phyloP scores from a whole-genome alignment of 225 moss, liverwort and hornwort species.

The Rhytidiadelphus loreus region DNA sequence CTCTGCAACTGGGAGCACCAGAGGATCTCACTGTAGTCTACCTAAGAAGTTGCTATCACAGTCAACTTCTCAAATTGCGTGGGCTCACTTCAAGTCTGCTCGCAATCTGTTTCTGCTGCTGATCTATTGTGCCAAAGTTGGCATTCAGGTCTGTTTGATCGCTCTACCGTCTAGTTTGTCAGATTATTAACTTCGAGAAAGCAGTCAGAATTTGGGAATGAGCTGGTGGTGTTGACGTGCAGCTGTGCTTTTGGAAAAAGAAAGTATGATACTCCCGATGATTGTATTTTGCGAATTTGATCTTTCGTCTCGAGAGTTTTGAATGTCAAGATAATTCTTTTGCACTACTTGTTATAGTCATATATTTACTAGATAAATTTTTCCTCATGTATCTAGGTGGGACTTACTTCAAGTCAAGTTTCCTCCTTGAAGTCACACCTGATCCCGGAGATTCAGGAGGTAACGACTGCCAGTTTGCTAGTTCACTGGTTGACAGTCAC shows the following conservation, averaged over 20 bases:
- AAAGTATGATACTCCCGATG: background rate
- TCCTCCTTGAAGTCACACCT: conserved; percentile 59
- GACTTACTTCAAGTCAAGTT: conserved; percentile 56
- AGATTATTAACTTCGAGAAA: background rate
- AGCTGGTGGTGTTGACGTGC: background rate
- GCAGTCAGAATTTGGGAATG: background rate
- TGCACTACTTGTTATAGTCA: background rate
- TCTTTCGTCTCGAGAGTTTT: background rate
- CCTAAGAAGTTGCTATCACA: conserved; percentile 69
- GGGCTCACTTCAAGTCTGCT: conserved; percentile 73
- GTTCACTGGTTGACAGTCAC: conserved; percentile 94
- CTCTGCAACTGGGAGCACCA: conserved; percentile 10
- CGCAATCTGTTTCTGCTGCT: conserved; percentile 74
- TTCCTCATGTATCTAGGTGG: conserved; percentile 26
- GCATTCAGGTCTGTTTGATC: conserved; percentile 42
- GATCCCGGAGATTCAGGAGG: conserved; percentile 72
- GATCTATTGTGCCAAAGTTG: conserved; percentile 68
- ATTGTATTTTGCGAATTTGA: background rate
- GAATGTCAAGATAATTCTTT: background rate
- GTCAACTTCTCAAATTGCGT: conserved; percentile 68
- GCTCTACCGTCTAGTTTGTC: background rate
- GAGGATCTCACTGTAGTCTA: conserved; percentile 34
- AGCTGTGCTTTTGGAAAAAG: background rate
- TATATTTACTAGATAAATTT: background rate
- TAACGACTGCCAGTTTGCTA: conserved; percentile 55